Evolutionary conservation across 176 grass and related monocot genomes (phyloP), one percentile per base, ranked within the genome.

Genomic region (Cymbopogon citratus): DNA sequence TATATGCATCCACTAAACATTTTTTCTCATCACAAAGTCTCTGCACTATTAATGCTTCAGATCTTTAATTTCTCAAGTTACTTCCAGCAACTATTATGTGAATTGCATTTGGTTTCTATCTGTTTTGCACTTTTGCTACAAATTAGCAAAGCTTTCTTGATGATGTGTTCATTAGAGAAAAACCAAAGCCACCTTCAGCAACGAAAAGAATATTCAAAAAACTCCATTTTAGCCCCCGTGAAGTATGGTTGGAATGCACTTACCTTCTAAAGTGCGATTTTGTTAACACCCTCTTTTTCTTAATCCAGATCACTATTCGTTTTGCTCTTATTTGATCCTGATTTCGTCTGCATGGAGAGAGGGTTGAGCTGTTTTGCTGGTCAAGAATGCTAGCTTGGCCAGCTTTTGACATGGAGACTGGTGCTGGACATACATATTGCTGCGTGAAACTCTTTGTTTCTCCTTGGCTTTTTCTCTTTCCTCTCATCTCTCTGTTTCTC

Each of bases 31-130:
- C 41, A 29, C 5, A 0, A 80, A 28, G 11, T 57, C 63, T 76
- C 49, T 76, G n/a, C 48, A 29, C 8, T 36, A 3, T 5, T 19
- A 66, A 39, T 86, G 44, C 31, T 72, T 64, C 19, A 45, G 21
- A 7, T 59, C 16, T 68, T 86, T 31, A 82, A 78, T 31, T 77
- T 14, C 26, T 39, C 38, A 74, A 67, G 33, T 59, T 79, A 9
- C 26, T 88, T 19, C n/a, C 25, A 68, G 56, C 59, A 65, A 36
- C 19, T 19, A 78, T 18, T 26, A 51, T 57, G 45, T 23, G 46
- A 56, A 41, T 44, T 26, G 41, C 19, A 44, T 48, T 69, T 49
- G 14, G 57, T 19, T 21, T 25, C 38, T 8, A 23, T 76, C 23
- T 56, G 40, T 38, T 74, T 36, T n/a, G n/a, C n/a, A n/a, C n/a